phyloP scores from a whole-genome alignment of 768 basidiomycete species.

The Lyophyllum atratum region DNA sequence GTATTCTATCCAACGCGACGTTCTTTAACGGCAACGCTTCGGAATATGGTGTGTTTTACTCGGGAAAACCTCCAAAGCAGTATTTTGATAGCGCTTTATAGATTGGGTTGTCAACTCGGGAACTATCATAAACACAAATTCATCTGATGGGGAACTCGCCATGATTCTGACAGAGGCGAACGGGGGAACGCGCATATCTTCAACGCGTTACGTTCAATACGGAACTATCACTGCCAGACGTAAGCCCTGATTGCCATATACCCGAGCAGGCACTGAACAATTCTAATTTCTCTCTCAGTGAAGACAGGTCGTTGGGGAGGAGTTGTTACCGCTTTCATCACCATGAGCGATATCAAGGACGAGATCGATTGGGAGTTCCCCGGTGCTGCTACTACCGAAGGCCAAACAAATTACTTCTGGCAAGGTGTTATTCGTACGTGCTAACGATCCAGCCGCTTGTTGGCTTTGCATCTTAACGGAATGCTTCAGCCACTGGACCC shows the following conservation, averaged over 20 bases:
- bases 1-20: slow-evolving; percentile 66
- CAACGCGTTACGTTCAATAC: slow-evolving; percentile 82
- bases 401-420: slow-evolving; percentile 84
- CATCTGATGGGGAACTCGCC: slow-evolving; percentile 63
- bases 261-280: not conserved
- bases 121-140: slow-evolving; percentile 62
- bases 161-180: slow-evolving; percentile 68
- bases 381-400: slow-evolving; percentile 59
- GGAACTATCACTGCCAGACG: slow-evolving; percentile 69
- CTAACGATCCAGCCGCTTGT: not conserved
- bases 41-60: slow-evolving; percentile 50
- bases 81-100: slow-evolving; percentile 20
- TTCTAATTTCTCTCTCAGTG: slow-evolving; percentile 39
- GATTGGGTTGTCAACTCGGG: slow-evolving; percentile 78
- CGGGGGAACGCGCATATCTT: slow-evolving; percentile 77
- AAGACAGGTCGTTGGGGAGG: slow-evolving; percentile 82
- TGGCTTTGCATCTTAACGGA: not conserved
- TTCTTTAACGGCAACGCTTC: slow-evolving; percentile 75
- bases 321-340: slow-evolving; percentile 83
- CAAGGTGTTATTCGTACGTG: slow-evolving; percentile 66
- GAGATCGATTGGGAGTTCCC: slow-evolving; percentile 91
- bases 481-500: slow-evolving; percentile 34
- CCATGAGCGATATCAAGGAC: slow-evolving; percentile 82
- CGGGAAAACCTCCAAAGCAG: not conserved
- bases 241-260: slow-evolving; percentile 25